Evolutionary conservation across 768 basidiomycete species (phyloP), one percentile per base, ranked within the genome.

Genomic region (Auricularia auricula-judae): DNA sequence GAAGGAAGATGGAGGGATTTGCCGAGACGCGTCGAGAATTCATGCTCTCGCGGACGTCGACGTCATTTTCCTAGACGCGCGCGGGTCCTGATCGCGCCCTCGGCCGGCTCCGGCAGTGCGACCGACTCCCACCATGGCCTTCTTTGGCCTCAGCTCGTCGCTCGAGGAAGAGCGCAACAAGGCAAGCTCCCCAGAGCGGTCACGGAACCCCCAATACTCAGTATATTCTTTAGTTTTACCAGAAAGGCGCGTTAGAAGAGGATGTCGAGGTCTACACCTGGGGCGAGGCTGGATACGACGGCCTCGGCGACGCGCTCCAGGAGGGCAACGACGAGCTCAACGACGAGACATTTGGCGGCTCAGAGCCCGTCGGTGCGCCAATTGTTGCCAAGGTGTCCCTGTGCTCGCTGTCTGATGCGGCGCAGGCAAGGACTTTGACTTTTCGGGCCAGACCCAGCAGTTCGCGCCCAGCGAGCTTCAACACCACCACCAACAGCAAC

Each of bases 251-350:
- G 8, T 14, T 33, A 14, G 80, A 86, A 59, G 93, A 92, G 72
- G 88, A 93, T 76, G 78, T 97, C 66, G 88, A 91, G 2, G 91
- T 94, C 59, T 95, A 92, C 75, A 92, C 88, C 56, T 97, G 92
- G 92, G 93, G 91, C 11, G 89, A 91, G 69, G 91, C 91, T 47
- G 86, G 85, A 68, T 93, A 94, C 72, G 91, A 96, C 74, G 92
- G 90, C 47, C 84, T 96, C 34, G 93, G 89, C 62, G 88, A 92
- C 75, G 85, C 85, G 61, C 82, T 98, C 63, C 85, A 88, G 69
- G 96, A 98, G 75, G 88, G 87, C 51, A 86, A 86, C 64, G 94
- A 98, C 79, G 94, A 95, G 69, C 73, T 95, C 69, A 98, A 99
- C 76, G 93, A 96, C 75, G 93, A 96, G 79, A 99, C 97, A 2